These are phyloP conservation scores for Wickerhamomyces pijperi DNA, from an alignment of 805 yeast genomes.

Conservation along the genomic window DNA sequence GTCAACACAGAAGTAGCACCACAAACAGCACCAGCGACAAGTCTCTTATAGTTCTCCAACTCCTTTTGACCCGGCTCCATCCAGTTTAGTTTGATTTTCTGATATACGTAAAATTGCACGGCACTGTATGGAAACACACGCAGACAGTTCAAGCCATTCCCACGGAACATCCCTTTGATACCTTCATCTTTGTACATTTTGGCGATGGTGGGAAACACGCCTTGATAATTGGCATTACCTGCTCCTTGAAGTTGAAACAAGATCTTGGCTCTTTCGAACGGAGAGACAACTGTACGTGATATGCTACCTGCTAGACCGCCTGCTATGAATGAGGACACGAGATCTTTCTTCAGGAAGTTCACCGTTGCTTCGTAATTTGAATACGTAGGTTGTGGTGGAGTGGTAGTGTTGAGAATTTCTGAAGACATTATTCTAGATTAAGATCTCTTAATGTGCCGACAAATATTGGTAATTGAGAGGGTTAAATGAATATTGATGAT, in stretches of 20 bases:
- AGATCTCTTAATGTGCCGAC: too few relatives aligned
- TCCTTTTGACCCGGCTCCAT: constrained; percentile 23
- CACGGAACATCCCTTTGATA: constrained; percentile 79
- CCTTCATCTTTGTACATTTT: constrained; percentile 88
- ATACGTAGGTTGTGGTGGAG: not conserved
- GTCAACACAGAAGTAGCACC: constrained; percentile 72
- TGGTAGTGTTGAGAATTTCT: not conserved
- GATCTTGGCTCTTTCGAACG: constrained; percentile 90
- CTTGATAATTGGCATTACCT: constrained; percentile 37
- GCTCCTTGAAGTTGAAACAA: constrained; percentile 77
- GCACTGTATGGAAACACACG: constrained; percentile 92
- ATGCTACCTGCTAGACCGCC: constrained; percentile 77
- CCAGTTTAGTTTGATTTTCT: constrained; percentile 38
- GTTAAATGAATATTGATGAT: too few relatives aligned
- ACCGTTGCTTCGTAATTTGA: not conserved
- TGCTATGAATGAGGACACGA: constrained; percentile 51
- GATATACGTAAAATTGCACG: constrained; percentile 83
- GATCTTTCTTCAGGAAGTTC: constrained; percentile 28
- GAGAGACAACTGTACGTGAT: constrained; percentile 87
- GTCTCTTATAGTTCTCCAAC: constrained; percentile 44
- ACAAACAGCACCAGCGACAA: constrained; percentile 69
- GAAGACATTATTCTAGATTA: too few relatives aligned
- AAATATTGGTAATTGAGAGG: too few relatives aligned
- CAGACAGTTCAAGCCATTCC: constrained; percentile 82
- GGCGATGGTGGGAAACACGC: constrained; percentile 61